Evolutionary conservation across 164 flowering plant genomes (phyloP), one percentile per base, ranked within the genome.

Genomic region (Nelumbo lutea): DNA sequence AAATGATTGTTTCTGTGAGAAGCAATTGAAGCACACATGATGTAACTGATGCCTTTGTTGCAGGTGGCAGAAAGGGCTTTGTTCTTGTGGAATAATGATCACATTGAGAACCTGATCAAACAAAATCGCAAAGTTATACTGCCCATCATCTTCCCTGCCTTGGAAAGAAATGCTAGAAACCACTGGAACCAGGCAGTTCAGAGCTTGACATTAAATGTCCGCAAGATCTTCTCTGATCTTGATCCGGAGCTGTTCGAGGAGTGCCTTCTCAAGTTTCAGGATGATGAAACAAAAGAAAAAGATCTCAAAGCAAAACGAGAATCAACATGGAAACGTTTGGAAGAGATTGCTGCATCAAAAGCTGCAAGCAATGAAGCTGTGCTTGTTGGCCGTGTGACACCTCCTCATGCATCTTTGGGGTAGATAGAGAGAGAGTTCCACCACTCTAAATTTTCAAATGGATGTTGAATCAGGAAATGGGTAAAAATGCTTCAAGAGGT

Each of bases 131-230:
- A 78, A 57, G 82, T 83, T 10, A 79, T 90, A 68, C 76, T 90
- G 66, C 96, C 96, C n/a, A 80, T 90, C 13, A 81, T 90, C 70
- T 83, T 87, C 68, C 89, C 96, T 55, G 87, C 90, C 7, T 63
- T 90, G 79, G 93, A 90, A 80, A 83, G 57, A 77, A 90, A 90
- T 79, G 77, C 86, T 44, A 71, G 77, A 53, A 76, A 72, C 55
- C 96, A 88, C 72, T 90, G 96, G 93, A 87, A 86, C 68, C 96
- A 87, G 70, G 88, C 85, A 15, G 96, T 90, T 55, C 91, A 80
- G 69, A 77, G 88, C 72, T 68, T 90, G 79, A 88, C 90, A 7
- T 73, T 80, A 62, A 90, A 87, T 76, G 86, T 88, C 13, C 85
- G 88, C 46, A 88, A 90, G 78, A 81, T 86, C 50, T 90, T 88